Evolutionary conservation across 306 rosid genomes (phyloP), one percentile per base, ranked within the genome.

Genomic region (cucumber (Cucumis sativus)): DNA sequence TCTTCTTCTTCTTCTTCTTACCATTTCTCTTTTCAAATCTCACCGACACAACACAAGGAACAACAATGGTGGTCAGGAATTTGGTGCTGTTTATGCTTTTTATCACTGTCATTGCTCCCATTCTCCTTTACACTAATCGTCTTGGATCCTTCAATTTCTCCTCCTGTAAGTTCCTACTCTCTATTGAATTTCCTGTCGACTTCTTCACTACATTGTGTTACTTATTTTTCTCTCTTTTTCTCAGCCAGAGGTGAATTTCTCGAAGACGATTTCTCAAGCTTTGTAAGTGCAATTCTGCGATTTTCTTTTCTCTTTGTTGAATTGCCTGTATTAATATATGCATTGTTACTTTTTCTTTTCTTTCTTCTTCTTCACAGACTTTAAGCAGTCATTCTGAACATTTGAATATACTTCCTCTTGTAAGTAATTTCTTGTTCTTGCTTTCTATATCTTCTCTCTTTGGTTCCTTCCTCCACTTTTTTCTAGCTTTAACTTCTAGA

Each of bases 351-450:
- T 52, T 52, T 52, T 52, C 5, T 33, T 33, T 33, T 33, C 37
- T 33, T 33, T 14, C 73, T 23, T 56, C 4, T 49, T 79, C 76
- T 71, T 51, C 37, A 10, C 82, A 95, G 98, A 39, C 96, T 79
- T 77, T 88, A 43, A 92, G 83, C 83, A 86, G 88, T 30, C 85
- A 85, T 51, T 82, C 88, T 60, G 84, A 85, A 47, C 99, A 83
- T 81, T 80, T 92, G 80, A 96, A 91, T 87, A 80, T 96, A 84
- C 89, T 96, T 74, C 96, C 98, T 8, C 96, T 87, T 92, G 99
- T 96, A 72, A 61, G 56, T 70, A 17, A 21, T 62, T 33, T 15
- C 7, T 47, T 77, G 59, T 78, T 43, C 17, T 62, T 28, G 25
- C 77, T n/a, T 28, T 55, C 45, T 43, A 6, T 23, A 68, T 77